Evolutionary conservation across 495 filamentous ascomycete species (phyloP), one percentile per base, ranked within the genome.

Genomic region (Rusavskia elegans): DNA sequence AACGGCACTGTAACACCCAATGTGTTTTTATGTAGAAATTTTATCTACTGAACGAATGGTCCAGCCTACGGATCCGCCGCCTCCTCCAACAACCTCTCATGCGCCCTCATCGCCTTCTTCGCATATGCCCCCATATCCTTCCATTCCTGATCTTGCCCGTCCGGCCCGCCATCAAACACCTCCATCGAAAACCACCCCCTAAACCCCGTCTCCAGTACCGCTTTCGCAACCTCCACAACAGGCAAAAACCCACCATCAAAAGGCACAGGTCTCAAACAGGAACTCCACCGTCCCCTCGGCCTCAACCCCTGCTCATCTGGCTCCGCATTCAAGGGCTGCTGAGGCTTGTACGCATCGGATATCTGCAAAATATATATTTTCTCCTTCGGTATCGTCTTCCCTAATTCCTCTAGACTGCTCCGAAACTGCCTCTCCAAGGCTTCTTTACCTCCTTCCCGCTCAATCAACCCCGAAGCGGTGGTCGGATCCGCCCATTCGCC

Each of bases 331-430:
- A 85, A 53, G 3, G 82, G 81, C 21, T 59, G 48, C 2, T 65
- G 61, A 38, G 78, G 70, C 57, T 71, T 77, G 57, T 87, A 88
- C n/a, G 85, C 87, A 64, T 90, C 86, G 11, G 74, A 81, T 48
- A 89, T 81, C 64, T 90, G 85, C 19, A 89, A 61, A 2, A 89
- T 64, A 60, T 77, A 87, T 37, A 89, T 87, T 63, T 86, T 89
- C 21, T 84, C 80, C 3, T 70, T 63, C 0, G 83, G 81, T 2
- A 89, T 64, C 0, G 75, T 77, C 0, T 46, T 57, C 0, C 66
- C 64, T 2, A 89, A 69, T 20, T 77, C 69, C 2, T 66, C 54
- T 53, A 88, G 64, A 45, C 78, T 83, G 0, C 59, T 59, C 6
- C 62, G 57, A 57, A 79, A 87, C 2, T 60, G 63, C 25, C 63